Evolutionary conservation across 23 red algal species (phyloP), one percentile per base, ranked within the genome.

Genomic region (Porphyridium purpureum): DNA sequence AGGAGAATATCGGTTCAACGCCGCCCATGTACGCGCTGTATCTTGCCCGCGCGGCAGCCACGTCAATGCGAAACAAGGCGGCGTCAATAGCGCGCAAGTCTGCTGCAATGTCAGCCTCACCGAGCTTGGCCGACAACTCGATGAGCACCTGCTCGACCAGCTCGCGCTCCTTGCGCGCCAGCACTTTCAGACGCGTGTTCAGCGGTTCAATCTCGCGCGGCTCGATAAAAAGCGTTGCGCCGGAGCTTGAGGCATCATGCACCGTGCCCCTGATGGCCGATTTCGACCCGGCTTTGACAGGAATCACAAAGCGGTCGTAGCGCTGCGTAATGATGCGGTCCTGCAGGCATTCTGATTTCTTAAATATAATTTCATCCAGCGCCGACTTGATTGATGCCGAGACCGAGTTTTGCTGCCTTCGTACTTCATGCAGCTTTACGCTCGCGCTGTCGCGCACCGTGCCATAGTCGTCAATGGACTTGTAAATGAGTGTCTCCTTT

Each of bases 261-360:
- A 98, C 78, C 29, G 81, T 54, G 17, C 72, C 79, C 24, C 44
- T 41, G 35, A 98, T 68, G 15, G 28, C 22, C 24, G 24, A 47
- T n/a, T 81, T 78, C 15, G 24, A 40, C 5, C 24, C 31, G 27
- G 66, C 69, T 54, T 98, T 98, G 33, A 98, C 90, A n/a, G 79
- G 56, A 9, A 98, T 57, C 17, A 98, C 90, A 40, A 63, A 80
- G n/a, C 90, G 69, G 30, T 82, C 90, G 52, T 81, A 98, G 6
- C 90, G 73, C 22, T 47, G 47, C 4, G 73, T 98, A 7, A 75
- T 50, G 3, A 78, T 36, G 14, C 50, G 49, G 15, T 85, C 70
- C 72, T 98, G 90, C 21, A 98, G 46, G 5, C 74, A 73, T 1
- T 81, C 74, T 0, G 53, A 27, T 20, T 73, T 40, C 11, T 8